Base-by-base conservation (phyloP, 768 basidiomycete genomes). In the Amylocystis lapponica region DNA sequence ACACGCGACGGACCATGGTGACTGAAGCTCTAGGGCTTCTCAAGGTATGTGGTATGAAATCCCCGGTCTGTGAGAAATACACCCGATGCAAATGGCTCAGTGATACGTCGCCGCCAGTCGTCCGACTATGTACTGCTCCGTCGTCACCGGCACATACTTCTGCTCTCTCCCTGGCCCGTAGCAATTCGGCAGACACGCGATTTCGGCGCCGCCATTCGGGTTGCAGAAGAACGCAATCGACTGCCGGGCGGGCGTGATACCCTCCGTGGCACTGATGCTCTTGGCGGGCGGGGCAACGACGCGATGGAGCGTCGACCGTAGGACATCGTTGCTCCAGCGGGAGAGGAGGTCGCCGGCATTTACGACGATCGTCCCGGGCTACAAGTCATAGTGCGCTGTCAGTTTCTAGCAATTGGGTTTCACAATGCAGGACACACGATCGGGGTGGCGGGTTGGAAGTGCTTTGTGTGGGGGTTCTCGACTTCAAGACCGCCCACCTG, bases 141-240 rank as follows among this genome's bases (percentile, higher is more conserved):
- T 77, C 39, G 76, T 83, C 41, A 90, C 69, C 1, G 85, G 64
- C n/a, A 72, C 65, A 57, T 90, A 87, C 64, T 83, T 88, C 9
- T 70, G 64, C 40, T 65, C 64, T 23, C 62, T 57, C 23, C 76
- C 79, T 23, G 81, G 79, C 23, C 62, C 63, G 27, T 52, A 49
- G 49, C 78, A 79, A 43, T 76, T 84, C 16, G 87, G 85, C 21
- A 91, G 62, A 50, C 87, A 86, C 13, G 78, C 67, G 42, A 92
- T 81, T 45, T 72, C 67, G 12, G 84, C 68, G 31, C 72, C 72
- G 53, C 76, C 78, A 50, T 90, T 87, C 3, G 88, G 87, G 53
- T 85, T 90, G 68, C 84, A 88, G 65, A 92, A 92, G 69, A 86
- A 92, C 7, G 85, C 89, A 39, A 91, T 83, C 8, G 85, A 87